phyloP scores from a whole-genome alignment of 2,329 filamentous ascomycete species.

The Pseudofabraea citricarpa region DNA sequence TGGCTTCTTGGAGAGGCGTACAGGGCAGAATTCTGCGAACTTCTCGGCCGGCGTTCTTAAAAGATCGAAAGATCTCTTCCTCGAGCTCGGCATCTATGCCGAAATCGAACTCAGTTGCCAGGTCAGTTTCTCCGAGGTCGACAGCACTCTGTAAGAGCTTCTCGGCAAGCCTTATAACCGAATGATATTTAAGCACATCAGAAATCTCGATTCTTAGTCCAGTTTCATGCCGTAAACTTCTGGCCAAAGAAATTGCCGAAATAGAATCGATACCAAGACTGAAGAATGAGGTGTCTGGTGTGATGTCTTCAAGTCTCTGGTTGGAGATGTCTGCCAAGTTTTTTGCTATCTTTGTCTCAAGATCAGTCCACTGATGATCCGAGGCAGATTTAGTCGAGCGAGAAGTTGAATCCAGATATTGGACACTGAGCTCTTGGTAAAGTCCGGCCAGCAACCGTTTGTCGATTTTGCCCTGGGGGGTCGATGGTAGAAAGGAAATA shows the following conservation, averaged over 20 bases:
- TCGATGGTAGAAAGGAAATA: conserved; percentile 64
- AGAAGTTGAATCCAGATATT: conserved; percentile 36
- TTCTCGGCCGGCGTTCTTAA: conserved; percentile 15
- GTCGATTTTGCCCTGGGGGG: conserved; percentile 71
- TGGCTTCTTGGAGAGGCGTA: conserved; percentile 82
- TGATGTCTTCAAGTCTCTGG: conserved; percentile 42
- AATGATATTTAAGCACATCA: conserved; percentile 62
- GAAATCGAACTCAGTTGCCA: conserved; percentile 11
- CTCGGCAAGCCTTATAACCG: conserved; percentile 54
- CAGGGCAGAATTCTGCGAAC: conserved; percentile 67
- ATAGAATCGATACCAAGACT: conserved; percentile 81
- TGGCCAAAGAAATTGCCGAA: conserved; percentile 68
- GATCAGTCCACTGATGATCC: conserved; percentile 39
- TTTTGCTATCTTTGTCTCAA: conserved; percentile 52
- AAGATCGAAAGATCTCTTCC: conserved; percentile 10
- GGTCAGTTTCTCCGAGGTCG: not conserved
- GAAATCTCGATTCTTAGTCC: conserved; percentile 57
- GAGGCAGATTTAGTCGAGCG: conserved; percentile 7
- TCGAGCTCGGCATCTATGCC: conserved; percentile 17
- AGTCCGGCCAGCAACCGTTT: conserved; percentile 43
- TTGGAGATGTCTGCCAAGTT: conserved; percentile 47
- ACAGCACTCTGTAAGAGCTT: conserved; percentile 11
- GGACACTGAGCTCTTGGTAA: conserved; percentile 41
- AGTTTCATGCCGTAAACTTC: conserved; percentile 43
- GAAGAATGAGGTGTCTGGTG: conserved; percentile 66